Evolutionary conservation across 208 protist genomes (phyloP), one percentile per base, ranked within the genome.

Genomic region (Tritrichomonas musculus): DNA sequence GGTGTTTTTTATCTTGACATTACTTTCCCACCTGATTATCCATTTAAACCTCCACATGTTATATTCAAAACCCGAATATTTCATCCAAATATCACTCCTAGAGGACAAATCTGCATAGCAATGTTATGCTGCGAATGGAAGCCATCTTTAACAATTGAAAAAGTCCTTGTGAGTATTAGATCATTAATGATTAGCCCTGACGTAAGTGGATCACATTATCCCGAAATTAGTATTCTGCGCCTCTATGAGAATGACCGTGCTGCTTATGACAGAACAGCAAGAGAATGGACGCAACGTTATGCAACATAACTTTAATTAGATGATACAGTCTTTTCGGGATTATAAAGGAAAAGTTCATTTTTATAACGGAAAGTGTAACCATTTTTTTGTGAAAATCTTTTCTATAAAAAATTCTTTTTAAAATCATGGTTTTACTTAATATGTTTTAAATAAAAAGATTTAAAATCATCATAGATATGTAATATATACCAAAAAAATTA

Each of bases 151-250:
- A 69, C 5, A n/a, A 13, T 69, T 69, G 25, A 8, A 33, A 69
- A 69, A 25, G 64, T 69, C 5, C 30, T 69, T 5, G 30, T n/a
- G 3, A 3, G 30, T n/a, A n/a, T 69, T 8, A 5, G 27, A 8
- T 5, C 11, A 8, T 25, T 69, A n/a, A 13, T 69, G 20, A n/a
- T n/a, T n/a, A 69, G 3, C 25, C 64, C 64, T n/a, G 99, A 99
- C 96, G 97, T 98, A 69, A 25, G 3, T n/a, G 17, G 17, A 33
- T 8, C 11, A 13, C 64, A 69, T n/a, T 8, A 8, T n/a, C 17
- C 30, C 5, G 64, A 69, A 5, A n/a, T 8, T 69, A 8, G 17
- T n/a, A 69, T 69, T 69, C 17, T 8, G 8, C 20, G 30, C 11
- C 17, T n/a, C 3, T 69, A n/a, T 69, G 27, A n/a, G 8, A n/a